Percentiles rank a stretch among this genome's conserved stretches.
These are phyloP conservation scores for Oryza glumipatula DNA, from an alignment of 176 grass and related monocot genomes.

Conservation along the genomic window DNA sequence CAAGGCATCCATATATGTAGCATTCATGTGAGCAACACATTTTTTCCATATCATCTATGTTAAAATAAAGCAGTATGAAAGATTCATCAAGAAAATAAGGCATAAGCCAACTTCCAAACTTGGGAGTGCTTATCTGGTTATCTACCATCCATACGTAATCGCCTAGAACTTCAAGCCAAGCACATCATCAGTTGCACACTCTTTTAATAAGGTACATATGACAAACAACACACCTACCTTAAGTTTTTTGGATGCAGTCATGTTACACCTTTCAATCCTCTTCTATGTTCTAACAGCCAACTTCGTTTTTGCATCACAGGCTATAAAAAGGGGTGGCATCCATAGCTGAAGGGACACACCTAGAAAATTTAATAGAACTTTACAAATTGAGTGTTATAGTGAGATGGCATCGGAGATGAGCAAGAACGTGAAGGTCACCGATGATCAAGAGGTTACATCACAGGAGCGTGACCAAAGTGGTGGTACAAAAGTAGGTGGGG, in stretches of 20 bases:
- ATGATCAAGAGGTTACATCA: conserved; percentile 80
- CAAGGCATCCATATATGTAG: background rate
- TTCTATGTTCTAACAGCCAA: conserved; percentile 10
- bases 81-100: conserved; percentile 10
- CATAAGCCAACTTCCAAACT: conserved; percentile 28
- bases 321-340: conserved; percentile 28
- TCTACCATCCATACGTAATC: background rate
- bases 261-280: background rate
- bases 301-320: conserved; percentile 29
- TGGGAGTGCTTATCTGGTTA: conserved; percentile 28
- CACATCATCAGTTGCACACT: conserved; percentile 31
- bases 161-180: conserved; percentile 2
- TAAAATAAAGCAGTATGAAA: background rate
- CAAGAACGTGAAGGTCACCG: conserved; percentile 39
- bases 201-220: conserved; percentile 26
- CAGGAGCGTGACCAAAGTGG: conserved; percentile 45
- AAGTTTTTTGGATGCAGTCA: background rate
- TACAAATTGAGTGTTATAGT: background rate
- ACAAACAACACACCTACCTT: conserved; percentile 32
- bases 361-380: background rate
- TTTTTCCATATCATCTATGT: background rate
- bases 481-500: background rate
- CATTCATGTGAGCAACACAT: background rate
- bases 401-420: conserved; percentile 49
- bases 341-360: background rate